Conservation (phyloP, 768 basidiomycete genomes). For the Trametes elegans region DNA sequence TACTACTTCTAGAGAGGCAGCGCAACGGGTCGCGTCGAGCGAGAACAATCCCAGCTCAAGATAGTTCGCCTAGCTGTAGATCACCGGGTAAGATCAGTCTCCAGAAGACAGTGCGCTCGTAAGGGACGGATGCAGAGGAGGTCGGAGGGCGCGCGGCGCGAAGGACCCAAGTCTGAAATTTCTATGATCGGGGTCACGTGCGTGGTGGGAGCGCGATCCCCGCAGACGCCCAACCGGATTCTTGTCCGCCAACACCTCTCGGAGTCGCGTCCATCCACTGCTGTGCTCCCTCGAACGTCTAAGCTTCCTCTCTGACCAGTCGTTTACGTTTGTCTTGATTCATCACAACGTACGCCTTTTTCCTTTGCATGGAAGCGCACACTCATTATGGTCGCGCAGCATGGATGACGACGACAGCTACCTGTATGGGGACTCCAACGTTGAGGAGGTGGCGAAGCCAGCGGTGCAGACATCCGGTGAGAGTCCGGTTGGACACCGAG, state of each 20-base stretch:
- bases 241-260: neutral
- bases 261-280: neutral
- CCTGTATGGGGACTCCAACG: conserved; percentile 31
- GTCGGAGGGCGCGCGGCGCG: too few relatives aligned
- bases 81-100: too few relatives aligned
- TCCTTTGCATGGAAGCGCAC: too few relatives aligned
- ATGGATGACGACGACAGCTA: conserved; percentile 33
- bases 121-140: neutral
- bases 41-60: too few relatives aligned
- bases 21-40: too few relatives aligned
- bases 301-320: neutral
- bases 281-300: neutral
- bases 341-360: too few relatives aligned
- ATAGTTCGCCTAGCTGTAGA: too few relatives aligned
- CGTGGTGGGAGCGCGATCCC: neutral
- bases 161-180: conserved; percentile 8
- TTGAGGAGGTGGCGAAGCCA: conserved; percentile 23
- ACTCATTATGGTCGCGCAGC: neutral
- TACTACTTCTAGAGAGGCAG: neutral
- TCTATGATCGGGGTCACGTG: conserved; percentile 15
- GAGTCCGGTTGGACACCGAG: conserved; percentile 28
- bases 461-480: conserved; percentile 45
- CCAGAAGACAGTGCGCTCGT: too few relatives aligned
- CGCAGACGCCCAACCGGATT: neutral
- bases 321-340: too few relatives aligned